Conservation (phyloP, 1,284 basidiomycete species). For the Pulveroboletus sp. region DNA sequence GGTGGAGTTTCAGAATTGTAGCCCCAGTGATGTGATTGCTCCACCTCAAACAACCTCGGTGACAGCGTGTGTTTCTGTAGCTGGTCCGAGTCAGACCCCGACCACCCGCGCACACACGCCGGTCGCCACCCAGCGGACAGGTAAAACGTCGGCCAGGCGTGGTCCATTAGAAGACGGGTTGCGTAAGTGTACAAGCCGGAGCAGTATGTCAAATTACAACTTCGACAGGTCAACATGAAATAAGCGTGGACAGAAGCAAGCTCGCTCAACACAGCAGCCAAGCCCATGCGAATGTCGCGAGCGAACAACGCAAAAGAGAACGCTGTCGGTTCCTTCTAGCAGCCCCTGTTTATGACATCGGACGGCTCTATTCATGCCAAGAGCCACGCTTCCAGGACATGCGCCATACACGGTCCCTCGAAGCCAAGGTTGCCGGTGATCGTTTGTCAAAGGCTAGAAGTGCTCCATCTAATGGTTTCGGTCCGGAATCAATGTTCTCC, state of each 20-base stretch:
- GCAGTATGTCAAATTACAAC: background rate
- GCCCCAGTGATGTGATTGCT: conserved; percentile 22
- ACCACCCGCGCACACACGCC: conserved; percentile 22
- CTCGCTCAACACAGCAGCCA: background rate
- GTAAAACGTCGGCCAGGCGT: conserved; percentile 6
- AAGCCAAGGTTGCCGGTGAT: background rate
- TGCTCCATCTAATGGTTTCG: background rate
- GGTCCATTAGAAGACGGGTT: background rate
- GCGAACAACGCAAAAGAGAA: background rate
- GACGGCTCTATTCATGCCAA: background rate
- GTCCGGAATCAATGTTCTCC: conserved; percentile 10
- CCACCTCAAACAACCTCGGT: conserved; percentile 25
- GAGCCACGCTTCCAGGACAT: background rate
- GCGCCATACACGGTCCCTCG: background rate
- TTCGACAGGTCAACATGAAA: background rate
- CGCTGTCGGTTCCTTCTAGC: background rate
- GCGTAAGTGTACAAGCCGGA: conserved; percentile 15
- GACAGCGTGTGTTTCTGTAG: conserved; percentile 27
- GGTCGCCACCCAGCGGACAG: background rate
- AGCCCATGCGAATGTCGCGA: background rate
- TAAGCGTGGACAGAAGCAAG: background rate
- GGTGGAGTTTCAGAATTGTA: conserved; percentile 26
- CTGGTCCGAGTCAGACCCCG: conserved; percentile 26
- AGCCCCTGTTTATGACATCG: background rate
- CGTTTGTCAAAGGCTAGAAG: background rate